Evolutionary conservation across 306 rosid species (phyloP).

Genomic region (Pterocarpus santalinus): DNA sequence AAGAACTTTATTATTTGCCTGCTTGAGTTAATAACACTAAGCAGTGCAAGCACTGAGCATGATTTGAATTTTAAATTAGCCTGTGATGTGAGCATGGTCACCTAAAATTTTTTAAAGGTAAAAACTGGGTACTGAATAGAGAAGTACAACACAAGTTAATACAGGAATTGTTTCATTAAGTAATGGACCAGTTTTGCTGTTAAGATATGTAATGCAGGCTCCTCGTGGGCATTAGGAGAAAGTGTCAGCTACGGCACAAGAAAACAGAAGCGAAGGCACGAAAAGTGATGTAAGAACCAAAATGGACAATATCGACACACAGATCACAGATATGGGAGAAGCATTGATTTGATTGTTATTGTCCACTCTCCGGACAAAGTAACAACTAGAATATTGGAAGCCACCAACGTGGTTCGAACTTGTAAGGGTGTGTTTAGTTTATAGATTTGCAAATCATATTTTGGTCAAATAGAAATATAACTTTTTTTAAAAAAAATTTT

Average conservation of each 20-base stretch:
- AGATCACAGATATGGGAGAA: slow-evolving; percentile 27
- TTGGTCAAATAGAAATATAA: too few relatives aligned
- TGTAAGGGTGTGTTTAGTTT: too few relatives aligned
- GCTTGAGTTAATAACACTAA: slow-evolving; percentile 20
- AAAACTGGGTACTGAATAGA: neutral
- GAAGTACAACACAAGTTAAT: neutral
- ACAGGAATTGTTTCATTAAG: slow-evolving; percentile 22
- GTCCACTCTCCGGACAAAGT: slow-evolving; percentile 13
- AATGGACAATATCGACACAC: slow-evolving; percentile 30
- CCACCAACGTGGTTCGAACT: too few relatives aligned
- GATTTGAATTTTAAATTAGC: slow-evolving; percentile 43
- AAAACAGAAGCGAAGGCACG: slow-evolving; percentile 2
- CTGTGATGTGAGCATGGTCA: slow-evolving; percentile 6
- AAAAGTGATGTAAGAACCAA: slow-evolving; percentile 36
- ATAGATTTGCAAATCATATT: too few relatives aligned
- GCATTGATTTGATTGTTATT: slow-evolving; percentile 19
- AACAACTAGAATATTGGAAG: too few relatives aligned
- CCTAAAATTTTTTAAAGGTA: slow-evolving; percentile 3
- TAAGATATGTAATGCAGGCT: slow-evolving; percentile 17
- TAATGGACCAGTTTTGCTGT: neutral
- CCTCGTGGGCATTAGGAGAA: slow-evolving; percentile 12
- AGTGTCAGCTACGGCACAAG: neutral
- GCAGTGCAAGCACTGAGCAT: neutral
- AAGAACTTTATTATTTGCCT: slow-evolving; percentile 37
- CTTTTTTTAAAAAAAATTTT: too few relatives aligned